Base-by-base conservation (phyloP, 257 asterid species). In the Anisodus tanguticus region DNA sequence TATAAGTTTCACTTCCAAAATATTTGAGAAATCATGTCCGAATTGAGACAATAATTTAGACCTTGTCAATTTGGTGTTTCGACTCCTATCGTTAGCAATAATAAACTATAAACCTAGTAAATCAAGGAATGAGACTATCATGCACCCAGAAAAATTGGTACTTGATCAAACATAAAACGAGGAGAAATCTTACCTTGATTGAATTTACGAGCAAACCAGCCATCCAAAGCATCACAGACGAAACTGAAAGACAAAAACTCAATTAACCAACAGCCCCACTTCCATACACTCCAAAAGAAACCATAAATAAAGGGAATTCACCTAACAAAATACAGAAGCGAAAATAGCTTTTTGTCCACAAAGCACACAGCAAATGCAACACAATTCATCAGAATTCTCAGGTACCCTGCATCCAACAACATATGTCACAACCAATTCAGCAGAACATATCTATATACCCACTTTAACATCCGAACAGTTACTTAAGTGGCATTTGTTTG, bases 151-250 rank as follows among this genome's bases (percentile, higher is more conserved):
- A 31, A 31, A 31, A 31, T 31, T 68, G 19, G 49, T 26, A 53
- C 5, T 3, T 59, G 9, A 53, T 51, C 47, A 53, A 76, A 77
- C 15, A 77, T 53, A 77, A 26, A 53, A 53, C 8, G 1, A 51
- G 64, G 31, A 77, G 88, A 90, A 83, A 82, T 88, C 91, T 78
- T 89, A 95, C 98, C 97, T 93, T 95, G 99, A 90, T 95, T 97
- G 91, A 97, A 86, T 89, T 90, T 97, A 58, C 99, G 98, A 13
- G 99, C 99, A 89, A 92, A 95, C 93, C 94, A 93, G 83, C 99
- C 99, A 87, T 97, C 99, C 93, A 97, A 89, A 62, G 98, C 98
- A 90, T 97, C 99, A 84, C 98, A 97, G 15, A 94, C 97, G 80
- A 97, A 97, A 89, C 99, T 95, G 92, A 47, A 89, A 86, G 82